Evolutionary conservation across 768 basidiomycete genomes (phyloP).

Genomic region (Mycena floridula): DNA sequence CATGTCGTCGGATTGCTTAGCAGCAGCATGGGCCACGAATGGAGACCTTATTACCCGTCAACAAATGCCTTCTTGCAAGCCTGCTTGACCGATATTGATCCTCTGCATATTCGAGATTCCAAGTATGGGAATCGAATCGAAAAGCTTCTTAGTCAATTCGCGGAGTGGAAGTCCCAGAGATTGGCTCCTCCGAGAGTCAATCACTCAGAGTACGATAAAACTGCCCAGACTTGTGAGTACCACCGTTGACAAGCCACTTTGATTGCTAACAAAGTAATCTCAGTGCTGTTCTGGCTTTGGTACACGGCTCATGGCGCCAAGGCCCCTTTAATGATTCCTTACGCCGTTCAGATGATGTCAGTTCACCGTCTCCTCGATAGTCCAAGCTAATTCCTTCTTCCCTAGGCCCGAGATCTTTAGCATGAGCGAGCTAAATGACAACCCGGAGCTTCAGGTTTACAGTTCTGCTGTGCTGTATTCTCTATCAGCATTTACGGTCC

Average conservation of each 20-base stretch:
- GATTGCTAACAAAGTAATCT: no score
- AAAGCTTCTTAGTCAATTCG: constrained; percentile 52
- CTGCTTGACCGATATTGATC: constrained; percentile 46
- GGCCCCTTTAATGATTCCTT: constrained; percentile 72
- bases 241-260: background rate
- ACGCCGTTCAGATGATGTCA: constrained; percentile 70
- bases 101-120: constrained; percentile 58
- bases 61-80: constrained; percentile 47
- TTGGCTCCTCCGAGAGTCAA: constrained; percentile 82
- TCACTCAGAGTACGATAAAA: constrained; percentile 88
- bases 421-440: constrained; percentile 89
- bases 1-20: constrained; percentile 65
- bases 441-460: constrained; percentile 73
- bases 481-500: constrained; percentile 75
- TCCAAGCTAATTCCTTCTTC: constrained; percentile 6
- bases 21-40: constrained; percentile 50
- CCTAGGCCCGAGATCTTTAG: constrained; percentile 86
- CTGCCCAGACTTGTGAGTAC: constrained; percentile 74
- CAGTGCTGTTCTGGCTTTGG: constrained; percentile 81
- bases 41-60: constrained; percentile 63
- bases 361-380: constrained; percentile 22
- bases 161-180: constrained; percentile 67
- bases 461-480: constrained; percentile 78
- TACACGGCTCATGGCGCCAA: constrained; percentile 67
- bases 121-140: constrained; percentile 52